Evolutionary conservation across 768 basidiomycete genomes (phyloP), one percentile per base, ranked within the genome.

Genomic region (Tephrocybe sp.): DNA sequence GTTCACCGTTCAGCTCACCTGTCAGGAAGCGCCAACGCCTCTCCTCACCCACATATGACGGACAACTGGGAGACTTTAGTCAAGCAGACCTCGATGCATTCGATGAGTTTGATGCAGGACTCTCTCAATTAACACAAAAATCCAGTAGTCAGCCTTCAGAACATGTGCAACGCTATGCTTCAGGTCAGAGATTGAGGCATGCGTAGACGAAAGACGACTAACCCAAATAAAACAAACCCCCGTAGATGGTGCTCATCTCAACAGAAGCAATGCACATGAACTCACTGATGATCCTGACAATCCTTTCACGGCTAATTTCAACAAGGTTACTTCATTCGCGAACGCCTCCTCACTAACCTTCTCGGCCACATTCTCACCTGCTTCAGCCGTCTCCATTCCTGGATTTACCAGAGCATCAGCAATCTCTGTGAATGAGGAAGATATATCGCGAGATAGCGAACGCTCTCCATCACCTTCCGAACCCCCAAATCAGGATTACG

Each of bases 31-130:
- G 80, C 18, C 78, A 78, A 55, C 73, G 85, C 34, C 72, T 85
- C 23, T 83, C 84, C 0, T 86, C 84, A 0, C 84, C 86, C 1
- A 79, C 79, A 18, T 84, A 82, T 52, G 84, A 85, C 52, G 69
- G 74, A 39, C 76, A 76, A 53, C 59, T 79, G 19, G 66, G 53
- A 6, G 76, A 76, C 18, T 61, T 81, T 45, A 85, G 75, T 43
- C 75, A 79, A 51, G 76, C 80, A 27, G 77, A 84, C 47, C 61
- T 86, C 10, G 66, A 68, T 29, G 81, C 77, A 3, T 75, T 82
- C 38, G 82, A 84, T 59, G 69, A 68, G 30, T 61, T 83, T 10
- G 77, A 83, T 23, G 66, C 78, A 4, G 78, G 79, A 15, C 18
- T 40, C 2, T 57, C 51, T 6, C 57, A 55, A 34, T 52, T 53